These are phyloP conservation scores for Pythium vanterpoolii DNA, from an alignment of 352 stramenopile genomes.

Conservation along the genomic window DNA sequence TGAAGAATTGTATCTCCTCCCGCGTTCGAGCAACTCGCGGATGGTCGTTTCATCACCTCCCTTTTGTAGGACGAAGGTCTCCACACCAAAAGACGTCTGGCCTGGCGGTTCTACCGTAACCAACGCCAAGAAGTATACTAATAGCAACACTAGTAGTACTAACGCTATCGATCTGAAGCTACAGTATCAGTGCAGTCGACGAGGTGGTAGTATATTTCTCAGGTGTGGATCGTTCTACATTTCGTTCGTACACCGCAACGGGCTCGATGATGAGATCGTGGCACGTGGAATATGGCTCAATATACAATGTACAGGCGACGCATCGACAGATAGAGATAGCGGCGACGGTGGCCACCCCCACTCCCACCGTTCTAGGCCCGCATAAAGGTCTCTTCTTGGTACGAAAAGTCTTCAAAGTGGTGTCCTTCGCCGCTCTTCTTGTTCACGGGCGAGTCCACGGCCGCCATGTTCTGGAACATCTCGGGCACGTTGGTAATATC, in stretches of 20 bases:
- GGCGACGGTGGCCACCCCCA: too few relatives aligned
- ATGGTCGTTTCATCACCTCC: too few relatives aligned
- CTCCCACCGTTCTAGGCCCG: too few relatives aligned
- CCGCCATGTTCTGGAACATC: conserved; percentile 90
- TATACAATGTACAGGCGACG: conserved; percentile 2
- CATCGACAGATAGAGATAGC: background rate
- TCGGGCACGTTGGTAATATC: conserved; percentile 88
- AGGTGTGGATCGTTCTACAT: background rate
- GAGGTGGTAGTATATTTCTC: background rate
- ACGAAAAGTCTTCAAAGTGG: conserved; percentile 90
- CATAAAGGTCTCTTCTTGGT: conserved; percentile 77
- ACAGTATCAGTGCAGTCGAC: too few relatives aligned
- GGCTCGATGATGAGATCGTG: background rate
- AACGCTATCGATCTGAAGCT: too few relatives aligned
- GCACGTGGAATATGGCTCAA: background rate
- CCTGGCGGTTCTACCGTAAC: too few relatives aligned
- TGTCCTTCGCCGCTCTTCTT: conserved; percentile 82
- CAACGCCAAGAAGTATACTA: too few relatives aligned
- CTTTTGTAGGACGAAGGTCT: too few relatives aligned
- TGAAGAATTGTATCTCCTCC: too few relatives aligned
- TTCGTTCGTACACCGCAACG: background rate
- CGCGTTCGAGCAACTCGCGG: too few relatives aligned
- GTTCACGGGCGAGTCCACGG: conserved; percentile 84
- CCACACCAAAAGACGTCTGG: too few relatives aligned
- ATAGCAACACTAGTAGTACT: too few relatives aligned